Percentiles rank a stretch among this genome's conserved stretches.
phyloP scores from a whole-genome alignment of 495 filamentous ascomycete genomes.

The Cudoniella acicularis region DNA sequence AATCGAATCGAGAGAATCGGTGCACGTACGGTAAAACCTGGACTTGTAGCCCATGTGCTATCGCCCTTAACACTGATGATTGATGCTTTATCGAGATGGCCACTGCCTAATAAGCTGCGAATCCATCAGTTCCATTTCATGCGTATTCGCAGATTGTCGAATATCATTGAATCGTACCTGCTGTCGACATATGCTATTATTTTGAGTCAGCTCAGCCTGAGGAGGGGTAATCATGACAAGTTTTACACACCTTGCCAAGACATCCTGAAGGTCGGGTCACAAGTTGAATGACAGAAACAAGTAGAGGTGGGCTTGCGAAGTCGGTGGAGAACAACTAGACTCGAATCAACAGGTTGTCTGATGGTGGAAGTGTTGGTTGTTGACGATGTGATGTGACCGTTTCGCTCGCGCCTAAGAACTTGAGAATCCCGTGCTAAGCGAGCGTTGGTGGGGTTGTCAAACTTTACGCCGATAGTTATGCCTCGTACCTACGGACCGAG shows the following conservation, averaged over 20 bases:
- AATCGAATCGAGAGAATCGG: conserved; percentile 12
- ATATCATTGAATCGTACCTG: conserved; percentile 44
- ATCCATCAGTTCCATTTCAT: conserved; percentile 6
- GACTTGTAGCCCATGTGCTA: conserved; percentile 73
- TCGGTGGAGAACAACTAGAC: neutral
- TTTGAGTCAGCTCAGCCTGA: conserved; percentile 14
- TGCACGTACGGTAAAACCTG: conserved; percentile 65
- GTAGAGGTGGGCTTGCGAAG: neutral
- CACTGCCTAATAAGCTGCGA: conserved; percentile 72
- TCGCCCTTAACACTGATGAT: conserved; percentile 81
- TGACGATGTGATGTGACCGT: neutral
- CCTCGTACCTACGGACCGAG: neutral
- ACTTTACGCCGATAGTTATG: neutral
- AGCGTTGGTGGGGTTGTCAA: neutral
- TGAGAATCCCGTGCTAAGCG: neutral
- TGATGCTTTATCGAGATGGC: conserved; percentile 81
- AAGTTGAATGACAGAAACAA: neutral
- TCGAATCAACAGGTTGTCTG: neutral
- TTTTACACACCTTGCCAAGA: conserved; percentile 55
- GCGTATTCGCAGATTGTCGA: conserved; percentile 10
- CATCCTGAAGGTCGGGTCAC: conserved; percentile 27
- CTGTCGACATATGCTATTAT: conserved; percentile 61
- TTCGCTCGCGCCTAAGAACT: conserved; percentile 6
- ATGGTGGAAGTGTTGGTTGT: neutral
- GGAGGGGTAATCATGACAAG: conserved; percentile 16